Conservation (phyloP, 495 filamentous ascomycete genomes). For the Astrothelium macrocarpum region DNA sequence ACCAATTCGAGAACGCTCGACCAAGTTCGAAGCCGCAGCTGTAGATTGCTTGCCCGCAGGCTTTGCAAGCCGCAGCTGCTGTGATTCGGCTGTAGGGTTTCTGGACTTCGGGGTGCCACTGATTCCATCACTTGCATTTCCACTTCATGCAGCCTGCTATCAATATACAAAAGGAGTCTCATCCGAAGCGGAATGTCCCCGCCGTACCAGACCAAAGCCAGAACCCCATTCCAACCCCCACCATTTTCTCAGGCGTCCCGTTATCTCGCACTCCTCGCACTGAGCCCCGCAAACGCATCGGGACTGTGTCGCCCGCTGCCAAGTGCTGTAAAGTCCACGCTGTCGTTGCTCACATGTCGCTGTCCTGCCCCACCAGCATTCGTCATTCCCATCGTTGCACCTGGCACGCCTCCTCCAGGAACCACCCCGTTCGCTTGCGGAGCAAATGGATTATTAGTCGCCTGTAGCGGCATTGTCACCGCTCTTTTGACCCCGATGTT, state of each 20-base stretch:
- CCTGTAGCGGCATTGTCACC: constrained; percentile 17
- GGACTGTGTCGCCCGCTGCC: constrained; percentile 76
- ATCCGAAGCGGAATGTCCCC: neutral
- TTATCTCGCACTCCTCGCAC: constrained; percentile 48
- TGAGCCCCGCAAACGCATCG: constrained; percentile 93
- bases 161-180: neutral
- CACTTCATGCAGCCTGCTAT: too few species aligned
- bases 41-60: too few species aligned
- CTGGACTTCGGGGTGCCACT: too few species aligned
- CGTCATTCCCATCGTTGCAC: neutral
- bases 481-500: constrained; percentile 20
- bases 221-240: neutral
- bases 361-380: constrained; percentile 1
- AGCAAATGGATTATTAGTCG: constrained; percentile 30
- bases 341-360: constrained; percentile 76
- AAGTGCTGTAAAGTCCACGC: constrained; percentile 65
- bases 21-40: too few species aligned
- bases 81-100: too few species aligned
- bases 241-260: neutral
- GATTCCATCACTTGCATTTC: too few species aligned
- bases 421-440: constrained; percentile 16
- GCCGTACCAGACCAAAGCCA: neutral
- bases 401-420: constrained; percentile 2
- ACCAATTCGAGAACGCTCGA: too few species aligned
- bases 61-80: too few species aligned